Base-by-base conservation (phyloP, 345 rosid genomes). In the Dipteronia dyeriana region DNA sequence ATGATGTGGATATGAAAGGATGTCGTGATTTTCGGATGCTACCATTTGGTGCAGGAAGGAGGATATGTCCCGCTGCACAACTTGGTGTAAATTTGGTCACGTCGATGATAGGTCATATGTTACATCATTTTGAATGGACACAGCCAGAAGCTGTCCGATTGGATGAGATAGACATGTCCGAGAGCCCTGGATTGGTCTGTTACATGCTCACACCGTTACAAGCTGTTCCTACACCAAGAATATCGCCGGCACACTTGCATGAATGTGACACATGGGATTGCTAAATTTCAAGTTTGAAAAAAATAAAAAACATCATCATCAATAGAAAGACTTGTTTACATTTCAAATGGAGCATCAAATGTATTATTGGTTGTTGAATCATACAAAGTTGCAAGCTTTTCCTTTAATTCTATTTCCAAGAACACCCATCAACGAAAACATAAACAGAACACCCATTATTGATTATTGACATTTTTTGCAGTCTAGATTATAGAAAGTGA, bases 41-140 rank as follows among this genome's bases (percentile, higher is more conserved):
- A 13, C 82, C 85, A 9, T 70, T 82, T 38, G 82, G 88, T 19
- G 82, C 83, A 0, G 89, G 90, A 7, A 83, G 88, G 73, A 16
- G 86, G 23, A 76, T 80, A 19, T 88, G 90, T 76, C 90, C 88
- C 12, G 88, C 84, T 8, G 86, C 88, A 31, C 88, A 88, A 73
- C 83, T 88, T 16, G 76, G 85, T 20, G 80, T 83, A 63, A 85
- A 79, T 77, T 54, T 85, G 83, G 85, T 88, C 70, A 73, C 79
- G 10, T 78, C 80, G 34, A 86, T 85, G 81, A 43, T 88, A 70
- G 91, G 87, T 7, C 84, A 80, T 23, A 62, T 85, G 81, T 70
- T 86, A 82, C 90, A 86, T 66, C 83, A 86, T 71, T 86, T 88
- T 63, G 61, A 73, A 20, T 88, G 88, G 88, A 76, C 79, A 23